Percentiles rank a stretch among this genome's conserved stretches.
phyloP scores from a whole-genome alignment of 495 filamentous ascomycete species.

The Penicillium samsonianum region DNA sequence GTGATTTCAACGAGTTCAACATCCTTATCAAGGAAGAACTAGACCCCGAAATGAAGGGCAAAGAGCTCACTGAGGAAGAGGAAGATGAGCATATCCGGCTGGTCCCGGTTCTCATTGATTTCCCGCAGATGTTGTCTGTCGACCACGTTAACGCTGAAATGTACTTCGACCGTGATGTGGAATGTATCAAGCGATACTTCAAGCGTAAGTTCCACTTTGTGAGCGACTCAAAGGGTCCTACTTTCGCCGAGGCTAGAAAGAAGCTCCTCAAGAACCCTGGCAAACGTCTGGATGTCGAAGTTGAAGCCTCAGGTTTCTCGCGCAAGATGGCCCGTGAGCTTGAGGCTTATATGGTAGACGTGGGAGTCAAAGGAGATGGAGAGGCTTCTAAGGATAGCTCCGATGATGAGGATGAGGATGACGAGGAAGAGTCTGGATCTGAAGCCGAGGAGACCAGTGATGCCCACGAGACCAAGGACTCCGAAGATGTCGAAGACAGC shows the following conservation, averaged over 20 bases:
- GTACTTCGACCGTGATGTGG: slow-evolving; percentile 94
- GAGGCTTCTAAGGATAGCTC: slow-evolving; percentile 35
- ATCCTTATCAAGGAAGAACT: slow-evolving; percentile 81
- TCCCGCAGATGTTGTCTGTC: slow-evolving; percentile 97
- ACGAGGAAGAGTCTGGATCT: slow-evolving; percentile 27
- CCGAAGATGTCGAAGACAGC: slow-evolving; percentile 32
- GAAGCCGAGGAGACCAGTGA: slow-evolving; percentile 18
- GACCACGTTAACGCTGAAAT: slow-evolving; percentile 89
- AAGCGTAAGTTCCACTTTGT: slow-evolving; percentile 83
- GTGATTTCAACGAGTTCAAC: slow-evolving; percentile 99
- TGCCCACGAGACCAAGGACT: slow-evolving; percentile 20
- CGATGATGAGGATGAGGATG: slow-evolving; percentile 36
- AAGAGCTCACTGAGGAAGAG: slow-evolving; percentile 31
- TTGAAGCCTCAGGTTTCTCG: slow-evolving; percentile 92
- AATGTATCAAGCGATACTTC: slow-evolving; percentile 93
- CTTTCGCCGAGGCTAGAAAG: slow-evolving; percentile 79
- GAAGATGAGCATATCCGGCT: slow-evolving; percentile 38
- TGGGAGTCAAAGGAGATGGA: slow-evolving; percentile 60
- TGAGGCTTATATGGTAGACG: slow-evolving; percentile 81
- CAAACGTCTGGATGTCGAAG: slow-evolving; percentile 78
- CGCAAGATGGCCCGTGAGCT: slow-evolving; percentile 94
- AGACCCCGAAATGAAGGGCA: slow-evolving; percentile 42
- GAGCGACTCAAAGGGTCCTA: slow-evolving; percentile 78
- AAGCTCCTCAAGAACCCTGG: slow-evolving; percentile 62
- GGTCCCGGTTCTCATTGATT: slow-evolving; percentile 85